Base-by-base conservation (phyloP, 345 rosid species). In the Gossypium australe region DNA sequence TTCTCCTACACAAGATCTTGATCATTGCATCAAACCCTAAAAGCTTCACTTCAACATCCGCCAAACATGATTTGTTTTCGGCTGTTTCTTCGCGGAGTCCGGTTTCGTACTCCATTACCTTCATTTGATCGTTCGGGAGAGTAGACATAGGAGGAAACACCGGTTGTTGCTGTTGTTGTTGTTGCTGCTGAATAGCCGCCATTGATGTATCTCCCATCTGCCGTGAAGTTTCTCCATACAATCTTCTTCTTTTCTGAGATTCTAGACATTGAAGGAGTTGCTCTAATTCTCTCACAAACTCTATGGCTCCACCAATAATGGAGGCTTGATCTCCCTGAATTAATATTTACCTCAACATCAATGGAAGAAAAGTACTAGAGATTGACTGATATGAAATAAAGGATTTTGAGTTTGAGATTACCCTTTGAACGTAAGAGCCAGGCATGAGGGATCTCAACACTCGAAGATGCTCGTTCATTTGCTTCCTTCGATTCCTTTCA, bases 371-470 rank as follows among this genome's bases (percentile, higher is more conserved):
- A 34, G 41, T 34, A 34, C 41, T 34, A 34, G 41, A 34, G 41
- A 34, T 34, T 34, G 41, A 34, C 5, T 34, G 41, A 34, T 34
- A 34, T 34, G 41, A 5, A 34, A 34, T 34, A 34, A 34, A 5
- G 41, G 7, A 34, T 34, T 34, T 20, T 45, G 49, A 45, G 10
- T 68, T 67, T 29, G 1, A 4, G 4, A 48, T 51, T 87, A 93
- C 99, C 91, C 97, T 81, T 85, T 95, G 96, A 6, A 90, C 97
- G 79, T 93, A 95, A 12, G 99, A 95, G 44, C 96, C 88, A 2
- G 98, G 99, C 99, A 93, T 95, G 82, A 95, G 94, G 80, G 99
- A 86, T 63, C 97, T 88, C 69, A 95, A 76, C 60, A 93, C 97
- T 25, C 92, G 87, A 67, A 95, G 94, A 86, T 95, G 94, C 55